phyloP scores from a whole-genome alignment of 805 yeast genomes.

The Kuraishia cidri region DNA sequence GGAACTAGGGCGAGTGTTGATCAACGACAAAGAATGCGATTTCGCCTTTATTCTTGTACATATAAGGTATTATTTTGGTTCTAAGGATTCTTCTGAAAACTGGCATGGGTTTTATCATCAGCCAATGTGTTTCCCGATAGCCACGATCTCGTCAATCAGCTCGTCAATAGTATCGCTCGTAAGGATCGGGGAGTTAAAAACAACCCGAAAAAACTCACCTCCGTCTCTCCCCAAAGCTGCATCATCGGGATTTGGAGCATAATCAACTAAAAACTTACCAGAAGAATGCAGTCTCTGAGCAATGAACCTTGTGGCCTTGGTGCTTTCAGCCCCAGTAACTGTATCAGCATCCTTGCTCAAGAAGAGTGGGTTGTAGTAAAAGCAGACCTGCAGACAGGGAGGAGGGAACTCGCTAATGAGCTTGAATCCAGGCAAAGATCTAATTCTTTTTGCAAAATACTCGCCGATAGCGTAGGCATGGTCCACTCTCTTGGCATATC shows the following conservation, averaged over 20 bases:
- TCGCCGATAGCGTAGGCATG: constrained; percentile 61
- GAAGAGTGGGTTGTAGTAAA: constrained; percentile 48
- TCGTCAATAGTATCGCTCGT: constrained; percentile 33
- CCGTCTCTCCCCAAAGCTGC: constrained; percentile 26
- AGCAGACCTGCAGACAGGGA: constrained; percentile 79
- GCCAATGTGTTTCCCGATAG: constrained; percentile 18
- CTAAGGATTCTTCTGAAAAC: no score
- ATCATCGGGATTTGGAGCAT: constrained; percentile 57
- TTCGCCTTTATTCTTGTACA: no score
- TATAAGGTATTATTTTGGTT: no score
- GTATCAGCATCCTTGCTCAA: constrained; percentile 8
- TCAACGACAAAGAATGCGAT: no score
- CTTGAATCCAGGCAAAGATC: constrained; percentile 32
- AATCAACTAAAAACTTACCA: constrained; percentile 71
- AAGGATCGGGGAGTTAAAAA: constrained; percentile 64
- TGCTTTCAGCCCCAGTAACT: constrained; percentile 26
- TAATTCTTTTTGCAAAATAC: constrained; percentile 45
- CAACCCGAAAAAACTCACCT: constrained; percentile 83
- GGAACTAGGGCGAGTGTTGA: no score
- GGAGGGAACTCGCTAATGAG: constrained; percentile 52
- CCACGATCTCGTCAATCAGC: constrained; percentile 27
- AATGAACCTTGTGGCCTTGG: constrained; percentile 51
- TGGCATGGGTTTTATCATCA: no score
- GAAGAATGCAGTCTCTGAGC: constrained; percentile 48
- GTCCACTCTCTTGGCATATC: constrained; percentile 58